Base-by-base conservation (phyloP, 495 filamentous ascomycete species). In the Hypoxylon intermedium region DNA sequence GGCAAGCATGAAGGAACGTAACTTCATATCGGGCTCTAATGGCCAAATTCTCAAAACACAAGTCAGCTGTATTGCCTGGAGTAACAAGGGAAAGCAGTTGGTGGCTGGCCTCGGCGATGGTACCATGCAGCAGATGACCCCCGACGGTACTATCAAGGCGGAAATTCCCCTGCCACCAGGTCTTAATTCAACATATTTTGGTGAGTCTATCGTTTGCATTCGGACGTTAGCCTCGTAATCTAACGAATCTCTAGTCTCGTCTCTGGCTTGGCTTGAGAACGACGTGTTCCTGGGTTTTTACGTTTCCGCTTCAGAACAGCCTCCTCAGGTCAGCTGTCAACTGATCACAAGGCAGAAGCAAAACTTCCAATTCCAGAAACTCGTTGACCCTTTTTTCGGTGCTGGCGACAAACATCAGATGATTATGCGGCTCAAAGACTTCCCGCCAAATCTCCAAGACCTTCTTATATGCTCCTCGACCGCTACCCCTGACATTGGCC, bases 11-110 rank as follows among this genome's bases (percentile, higher is more conserved):
- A 86, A 87, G 50, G 81, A 84, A 19, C 82, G 84, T 31, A 82
- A 77, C 42, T 77, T 81, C 30, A 66, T 86, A 20, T 79, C 78
- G 12, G 86, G 86, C 1, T 58, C 79, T 7, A 87, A 83, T 60
- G 89, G 92, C 2, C 83, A 82, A 34, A 74, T 87, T 0, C 72
- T 96, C 55, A 89, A 85, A 56, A 75, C 83, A 21, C 85, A 87
- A 21, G 93, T 96, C 9, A 92, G 88, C 67, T 93, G 88, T 69
- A 84, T 92, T 1, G 85, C 89, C 34, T 99, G 95, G 95, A 98
- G 93, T 69, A 87, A 84, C 46, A 90, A 85, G 64, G 95, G 95
- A 36, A 98, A 96, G 70, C 93, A 97, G 70, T 78, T 99, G 18
- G 83, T 97, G 5, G 95, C 92, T 61, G 95, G 95, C 23, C 82